Conservation (phyloP, 352 stramenopile genomes). For the Phytophthora melonis region DNA sequence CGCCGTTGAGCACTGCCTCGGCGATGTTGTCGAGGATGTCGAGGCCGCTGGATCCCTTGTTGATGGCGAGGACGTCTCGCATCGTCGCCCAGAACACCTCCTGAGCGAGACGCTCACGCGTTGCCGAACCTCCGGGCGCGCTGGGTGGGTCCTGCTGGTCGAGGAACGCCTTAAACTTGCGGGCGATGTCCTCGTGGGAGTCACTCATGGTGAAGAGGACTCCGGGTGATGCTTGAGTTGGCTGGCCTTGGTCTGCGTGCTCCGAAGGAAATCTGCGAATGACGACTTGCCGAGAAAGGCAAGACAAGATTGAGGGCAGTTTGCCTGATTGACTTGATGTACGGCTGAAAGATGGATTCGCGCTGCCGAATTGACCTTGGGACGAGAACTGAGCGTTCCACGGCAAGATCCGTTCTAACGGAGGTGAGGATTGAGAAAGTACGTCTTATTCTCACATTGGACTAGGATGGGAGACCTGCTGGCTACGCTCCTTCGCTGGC, state of each 20-base stretch:
- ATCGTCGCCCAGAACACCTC: not conserved
- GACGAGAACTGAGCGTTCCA: no score
- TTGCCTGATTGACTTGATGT: not conserved
- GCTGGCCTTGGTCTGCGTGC: not conserved
- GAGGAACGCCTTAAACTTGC: not conserved
- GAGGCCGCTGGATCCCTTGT: not conserved
- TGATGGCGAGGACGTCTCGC: not conserved
- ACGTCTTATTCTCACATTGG: not conserved
- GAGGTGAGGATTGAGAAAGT: not conserved
- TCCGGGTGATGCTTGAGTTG: not conserved
- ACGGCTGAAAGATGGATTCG: not conserved
- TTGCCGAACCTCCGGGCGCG: rapidly evolving
- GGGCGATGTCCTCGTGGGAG: not conserved
- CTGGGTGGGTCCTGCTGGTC: not conserved
- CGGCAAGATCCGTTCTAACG: no score
- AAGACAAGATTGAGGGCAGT: not conserved
- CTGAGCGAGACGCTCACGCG: not conserved
- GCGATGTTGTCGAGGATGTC: not conserved
- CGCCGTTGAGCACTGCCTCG: not conserved
- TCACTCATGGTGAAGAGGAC: not conserved
- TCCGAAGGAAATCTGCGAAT: not conserved
- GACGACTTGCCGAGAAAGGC: not conserved
- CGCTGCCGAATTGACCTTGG: no score
- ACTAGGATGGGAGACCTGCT: not conserved
- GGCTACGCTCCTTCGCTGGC: not conserved